phyloP scores from a whole-genome alignment of 148 eudicot genomes.

The Talinum fruticosum region DNA sequence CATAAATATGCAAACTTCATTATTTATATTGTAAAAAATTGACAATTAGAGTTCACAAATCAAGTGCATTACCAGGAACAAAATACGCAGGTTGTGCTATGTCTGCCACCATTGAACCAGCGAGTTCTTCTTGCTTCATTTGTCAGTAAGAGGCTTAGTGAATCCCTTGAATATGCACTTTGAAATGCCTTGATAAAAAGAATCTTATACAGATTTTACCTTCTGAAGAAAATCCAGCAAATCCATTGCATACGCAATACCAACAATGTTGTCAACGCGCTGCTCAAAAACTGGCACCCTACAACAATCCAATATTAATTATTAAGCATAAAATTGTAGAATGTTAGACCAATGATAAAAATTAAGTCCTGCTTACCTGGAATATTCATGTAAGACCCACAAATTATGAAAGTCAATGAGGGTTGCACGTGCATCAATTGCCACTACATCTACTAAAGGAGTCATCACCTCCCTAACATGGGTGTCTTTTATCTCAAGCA shows the following conservation, averaged over 20 bases:
- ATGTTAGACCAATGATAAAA: not conserved
- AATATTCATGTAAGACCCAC: conserved; percentile 15
- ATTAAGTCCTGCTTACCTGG: conserved; percentile 5
- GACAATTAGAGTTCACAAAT: not conserved
- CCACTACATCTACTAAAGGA: conserved; percentile 16
- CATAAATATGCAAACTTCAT: too few species aligned
- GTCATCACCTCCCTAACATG: conserved; percentile 19
- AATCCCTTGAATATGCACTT: not conserved
- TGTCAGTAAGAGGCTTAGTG: not conserved
- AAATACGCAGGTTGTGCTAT: conserved; percentile 86
- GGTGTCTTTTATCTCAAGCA: conserved; percentile 18
- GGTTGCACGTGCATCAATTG: conserved; percentile 12
- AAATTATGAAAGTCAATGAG: conserved; percentile 13
- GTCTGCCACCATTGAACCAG: conserved; percentile 60
- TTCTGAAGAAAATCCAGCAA: conserved; percentile 13
- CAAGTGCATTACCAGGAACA: conserved; percentile 59
- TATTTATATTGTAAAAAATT: not conserved
- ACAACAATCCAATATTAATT: not conserved
- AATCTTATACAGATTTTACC: not conserved
- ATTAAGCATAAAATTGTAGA: not conserved
- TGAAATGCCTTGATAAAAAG: not conserved
- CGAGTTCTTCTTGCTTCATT: conserved; percentile 70
- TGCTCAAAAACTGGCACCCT: conserved; percentile 23
- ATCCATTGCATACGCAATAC: conserved; percentile 20
- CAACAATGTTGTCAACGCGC: conserved; percentile 19